Conservation (phyloP, 257 asterid genomes). For the Solanum neorickii region DNA sequence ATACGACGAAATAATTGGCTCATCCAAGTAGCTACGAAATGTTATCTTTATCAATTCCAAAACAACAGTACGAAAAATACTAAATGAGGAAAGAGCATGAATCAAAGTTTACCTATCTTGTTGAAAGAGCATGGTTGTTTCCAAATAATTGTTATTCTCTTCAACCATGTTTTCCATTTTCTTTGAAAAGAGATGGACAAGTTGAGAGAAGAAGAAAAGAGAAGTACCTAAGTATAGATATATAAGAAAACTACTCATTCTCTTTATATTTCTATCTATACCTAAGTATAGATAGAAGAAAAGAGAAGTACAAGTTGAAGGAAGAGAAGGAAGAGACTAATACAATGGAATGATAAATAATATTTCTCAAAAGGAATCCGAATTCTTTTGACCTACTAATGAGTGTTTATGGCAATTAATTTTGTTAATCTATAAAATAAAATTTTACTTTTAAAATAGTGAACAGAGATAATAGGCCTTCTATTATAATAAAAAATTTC, state of each 20-base stretch:
- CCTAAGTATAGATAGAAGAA: too few species aligned
- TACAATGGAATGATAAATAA: too few species aligned
- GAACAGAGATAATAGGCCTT: not conserved
- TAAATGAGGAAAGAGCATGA: not conserved
- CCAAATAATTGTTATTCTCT: not conserved
- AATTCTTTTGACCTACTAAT: too few species aligned
- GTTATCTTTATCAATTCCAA: not conserved
- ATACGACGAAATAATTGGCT: constrained; percentile 22
- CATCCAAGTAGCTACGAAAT: constrained; percentile 29
- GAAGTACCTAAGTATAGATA: not conserved
- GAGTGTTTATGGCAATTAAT: too few species aligned
- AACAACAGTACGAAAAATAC: not conserved
- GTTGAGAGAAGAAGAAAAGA: not conserved
- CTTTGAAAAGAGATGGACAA: not conserved
- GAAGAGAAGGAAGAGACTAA: too few species aligned
- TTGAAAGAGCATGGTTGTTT: not conserved
- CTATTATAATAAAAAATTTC: too few species aligned
- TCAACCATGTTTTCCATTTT: not conserved
- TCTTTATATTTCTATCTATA: too few species aligned
- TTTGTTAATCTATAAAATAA: too few species aligned
- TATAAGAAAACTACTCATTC: too few species aligned
- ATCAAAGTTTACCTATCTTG: constrained; percentile 16
- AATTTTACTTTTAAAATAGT: not conserved
- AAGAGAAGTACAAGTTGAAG: too few species aligned
- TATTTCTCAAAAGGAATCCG: too few species aligned